Percentiles rank a stretch among this genome's conserved stretches.
phyloP scores from a whole-genome alignment of 768 basidiomycete genomes.

The Kwoniella europaea region DNA sequence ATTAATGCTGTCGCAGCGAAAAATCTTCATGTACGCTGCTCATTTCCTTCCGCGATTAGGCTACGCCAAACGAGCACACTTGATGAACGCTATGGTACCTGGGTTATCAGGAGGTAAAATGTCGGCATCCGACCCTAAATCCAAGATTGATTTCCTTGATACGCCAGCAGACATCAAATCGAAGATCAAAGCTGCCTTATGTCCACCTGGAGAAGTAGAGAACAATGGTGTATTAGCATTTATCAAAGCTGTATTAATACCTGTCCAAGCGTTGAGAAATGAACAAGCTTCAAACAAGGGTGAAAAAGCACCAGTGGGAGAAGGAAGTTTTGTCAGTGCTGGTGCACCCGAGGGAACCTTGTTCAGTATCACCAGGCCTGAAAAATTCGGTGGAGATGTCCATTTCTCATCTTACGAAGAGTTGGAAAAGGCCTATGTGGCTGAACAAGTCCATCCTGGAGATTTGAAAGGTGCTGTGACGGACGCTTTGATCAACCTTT shows the following conservation, averaged over 20 bases:
- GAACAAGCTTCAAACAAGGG: constrained; percentile 63
- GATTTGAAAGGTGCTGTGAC: constrained; percentile 83
- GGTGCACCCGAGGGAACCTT: constrained; percentile 81
- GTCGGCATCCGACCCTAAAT: constrained; percentile 96
- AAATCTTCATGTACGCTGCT: constrained; percentile 98
- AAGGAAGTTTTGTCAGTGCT: constrained; percentile 68
- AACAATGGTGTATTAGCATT: constrained; percentile 91
- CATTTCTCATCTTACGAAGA: constrained; percentile 74
- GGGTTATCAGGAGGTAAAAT: constrained; percentile 94
- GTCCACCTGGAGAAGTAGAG: constrained; percentile 84
- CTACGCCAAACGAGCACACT: constrained; percentile 89
- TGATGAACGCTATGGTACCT: constrained; percentile 99
- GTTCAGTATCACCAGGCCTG: constrained; percentile 76
- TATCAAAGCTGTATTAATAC: constrained; percentile 82
- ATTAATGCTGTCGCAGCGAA: constrained; percentile 66
- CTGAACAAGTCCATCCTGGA: constrained; percentile 79
- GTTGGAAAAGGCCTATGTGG: constrained; percentile 74
- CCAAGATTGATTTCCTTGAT: constrained; percentile 98
- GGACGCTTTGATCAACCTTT: constrained; percentile 72
- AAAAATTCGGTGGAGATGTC: constrained; percentile 72
- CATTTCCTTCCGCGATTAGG: constrained; percentile 91
- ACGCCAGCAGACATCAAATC: constrained; percentile 77
- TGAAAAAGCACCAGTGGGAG: constrained; percentile 61
- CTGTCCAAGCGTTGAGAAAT: constrained; percentile 75
- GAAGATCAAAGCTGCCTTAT: constrained; percentile 91